Evolutionary conservation across 2,329 filamentous ascomycete genomes (phyloP), one percentile per base, ranked within the genome.

Genomic region (Colletotrichum eremochloae): DNA sequence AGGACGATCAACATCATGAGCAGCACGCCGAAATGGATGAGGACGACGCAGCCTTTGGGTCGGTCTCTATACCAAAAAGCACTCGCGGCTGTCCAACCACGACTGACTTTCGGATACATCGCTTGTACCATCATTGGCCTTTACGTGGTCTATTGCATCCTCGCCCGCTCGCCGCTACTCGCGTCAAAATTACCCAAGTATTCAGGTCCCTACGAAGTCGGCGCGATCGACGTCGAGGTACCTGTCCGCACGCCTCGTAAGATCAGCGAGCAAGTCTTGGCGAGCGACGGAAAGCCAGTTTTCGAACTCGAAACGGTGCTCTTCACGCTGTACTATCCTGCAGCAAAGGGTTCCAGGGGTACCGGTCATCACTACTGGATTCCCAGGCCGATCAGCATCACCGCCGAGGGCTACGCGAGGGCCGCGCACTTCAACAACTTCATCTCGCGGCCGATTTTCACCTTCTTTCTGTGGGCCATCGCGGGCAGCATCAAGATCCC

Each of bases 281-380:
- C 77, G 52, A 75, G 72, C 12, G 79, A 79, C 0, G 79, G 79
- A 14, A 74, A 80, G 31, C 81, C 82, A 2, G 85, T 84, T 0
- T 87, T 87, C 61, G 80, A 84, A 29, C 75, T 87, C 0, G 78
- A 85, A 68, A 86, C 84, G 1, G 84, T 87, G 4, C 80, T 88
- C 5, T 86, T 87, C 71, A 85, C 85, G 0, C 69, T 88, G 3
- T 87, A 87, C 78, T 87, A 88, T 57, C 86, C 86, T 2, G 76
- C 83, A 7, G 74, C 77, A 8, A 77, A 80, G 56, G 74, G 74
- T 33, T 74, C 76, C 8, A 74, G 71, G 24, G 78, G 80, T 48
- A 68, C 66, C 5, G 73, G 75, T 31, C 75, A 77, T 6, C 85
- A 87, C 67, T 76, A 78, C 40, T 88, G 86, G 86, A 78, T 87